Evolutionary conservation across 2,329 filamentous ascomycete genomes (phyloP), one percentile per base, ranked within the genome.

Genomic region (Knoxdaviesia capensis): DNA sequence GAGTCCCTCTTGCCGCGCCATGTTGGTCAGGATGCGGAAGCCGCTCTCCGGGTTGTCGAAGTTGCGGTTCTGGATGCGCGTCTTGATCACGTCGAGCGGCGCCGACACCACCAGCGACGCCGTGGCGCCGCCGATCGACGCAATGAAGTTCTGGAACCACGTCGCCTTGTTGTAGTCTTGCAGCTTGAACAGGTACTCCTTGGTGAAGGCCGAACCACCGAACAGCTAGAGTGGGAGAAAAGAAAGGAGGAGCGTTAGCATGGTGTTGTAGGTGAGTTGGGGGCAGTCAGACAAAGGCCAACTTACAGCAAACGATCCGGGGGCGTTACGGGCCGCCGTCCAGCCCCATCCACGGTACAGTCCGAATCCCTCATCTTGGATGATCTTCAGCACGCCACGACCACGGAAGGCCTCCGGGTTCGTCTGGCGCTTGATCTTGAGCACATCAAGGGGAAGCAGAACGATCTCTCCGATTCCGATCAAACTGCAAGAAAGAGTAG

Each of bases 371-470:
- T 98, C 90, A 56, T 98, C 90, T 45, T 74, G 72, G 47, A 98
- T 72, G 50, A 98, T 96, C 62, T 72, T 80, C 57, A 96, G 65
- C 46, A 98, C 70, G 47, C 90, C 90, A 54, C 90, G 82, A 52
- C 88, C 88, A 51, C 86, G 77, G 77, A 98, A 98, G 34, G 90
- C 87, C 57, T 96, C 90, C 36, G 90, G 90, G 69, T 98, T 98
- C 51, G 90, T 98, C 68, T 98, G 90, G 54, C 90, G 79, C 74
- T 98, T 98, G 68, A 98, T 98, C 74, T 98, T 98, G 48, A 98
- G 74, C 35, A 98, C 88, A 53, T 98, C 90, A 46, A 98, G 75
- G 36, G 90, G 90, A 36, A 98, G 74, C 31, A 98, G 74, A 45
- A 98, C 74, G 49, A 98, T 93, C 66, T 98, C 90, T 56, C 90